These are phyloP conservation scores for Planoprotostelium fungivorum DNA, from an alignment of 78 protist genomes.

Conservation along the genomic window DNA sequence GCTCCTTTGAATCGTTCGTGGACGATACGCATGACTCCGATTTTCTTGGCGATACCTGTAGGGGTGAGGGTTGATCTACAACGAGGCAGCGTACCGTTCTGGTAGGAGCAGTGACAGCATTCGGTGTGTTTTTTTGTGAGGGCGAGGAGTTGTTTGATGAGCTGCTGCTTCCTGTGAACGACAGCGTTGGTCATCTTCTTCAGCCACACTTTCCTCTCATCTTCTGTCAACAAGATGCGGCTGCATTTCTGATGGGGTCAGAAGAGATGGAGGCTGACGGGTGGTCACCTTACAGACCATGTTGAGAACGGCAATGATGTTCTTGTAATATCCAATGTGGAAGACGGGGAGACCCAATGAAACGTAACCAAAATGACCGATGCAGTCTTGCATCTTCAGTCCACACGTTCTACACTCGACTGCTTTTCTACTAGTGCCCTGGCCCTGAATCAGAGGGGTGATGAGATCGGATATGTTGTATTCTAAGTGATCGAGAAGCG, in stretches of 20 bases:
- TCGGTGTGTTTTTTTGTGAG: background rate
- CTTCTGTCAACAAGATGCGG: constrained; percentile 53
- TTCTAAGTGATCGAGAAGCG: background rate
- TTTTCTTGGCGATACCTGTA: constrained; percentile 90
- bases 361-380: constrained; percentile 96
- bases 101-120: background rate
- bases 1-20: constrained; percentile 77
- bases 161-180: constrained; percentile 32
- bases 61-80: constrained; percentile 83
- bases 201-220: constrained; percentile 30
- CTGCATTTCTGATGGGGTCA: constrained; percentile 35
- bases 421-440: constrained; percentile 42
- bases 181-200: constrained; percentile 13
- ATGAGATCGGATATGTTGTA: background rate
- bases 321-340: constrained; percentile 91
- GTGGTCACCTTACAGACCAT: constrained; percentile 79
- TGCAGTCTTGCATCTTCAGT: constrained; percentile 77
- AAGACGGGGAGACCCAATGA: constrained; percentile 93
- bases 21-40: constrained; percentile 57
- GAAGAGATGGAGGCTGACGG: background rate
- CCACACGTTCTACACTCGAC: constrained; percentile 48
- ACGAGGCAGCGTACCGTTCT: background rate
- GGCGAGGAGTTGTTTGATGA: background rate
- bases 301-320: constrained; percentile 70
- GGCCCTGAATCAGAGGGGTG: background rate